These are phyloP conservation scores for Arthrobotrys pseudoclavata DNA, from an alignment of 2,329 filamentous ascomycete species.

Conservation along the genomic window DNA sequence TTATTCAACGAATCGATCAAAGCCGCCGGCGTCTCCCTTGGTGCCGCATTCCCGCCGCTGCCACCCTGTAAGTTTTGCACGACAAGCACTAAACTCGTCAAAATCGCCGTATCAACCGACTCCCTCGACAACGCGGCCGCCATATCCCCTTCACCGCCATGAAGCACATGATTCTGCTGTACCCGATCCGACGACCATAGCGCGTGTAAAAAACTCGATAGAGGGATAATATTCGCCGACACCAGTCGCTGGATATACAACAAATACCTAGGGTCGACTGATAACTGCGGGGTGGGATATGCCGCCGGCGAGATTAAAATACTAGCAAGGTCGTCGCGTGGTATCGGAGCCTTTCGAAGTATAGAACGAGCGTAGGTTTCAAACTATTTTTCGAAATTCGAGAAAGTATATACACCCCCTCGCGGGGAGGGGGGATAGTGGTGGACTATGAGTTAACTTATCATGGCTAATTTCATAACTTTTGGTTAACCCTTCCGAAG, in stretches of 20 bases:
- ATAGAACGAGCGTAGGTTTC: conserved; percentile 70
- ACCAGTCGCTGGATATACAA: conserved; percentile 74
- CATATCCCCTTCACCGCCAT: conserved; percentile 11
- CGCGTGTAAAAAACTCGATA: conserved; percentile 71
- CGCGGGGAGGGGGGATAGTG: not conserved
- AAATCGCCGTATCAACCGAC: conserved; percentile 61
- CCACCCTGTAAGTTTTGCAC: conserved; percentile 58
- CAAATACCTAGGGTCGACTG: conserved; percentile 73
- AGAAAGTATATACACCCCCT: not conserved
- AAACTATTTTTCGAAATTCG: conserved; percentile 66
- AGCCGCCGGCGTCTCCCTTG: conserved; percentile 60
- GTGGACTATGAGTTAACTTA: conserved; percentile 44
- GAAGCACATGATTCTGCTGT: conserved; percentile 49
- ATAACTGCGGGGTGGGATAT: conserved; percentile 66
- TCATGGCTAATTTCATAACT: conserved; percentile 28
- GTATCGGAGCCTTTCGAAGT: conserved; percentile 70
- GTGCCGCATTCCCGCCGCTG: conserved; percentile 30
- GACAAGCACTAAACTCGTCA: conserved; percentile 61
- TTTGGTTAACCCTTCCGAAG: conserved; percentile 45
- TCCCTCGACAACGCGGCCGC: conserved; percentile 60
- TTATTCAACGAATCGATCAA: conserved; percentile 61
- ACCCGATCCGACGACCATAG: conserved; percentile 69
- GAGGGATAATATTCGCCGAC: conserved; percentile 70
- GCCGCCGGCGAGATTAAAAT: conserved; percentile 73
- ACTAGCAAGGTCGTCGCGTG: conserved; percentile 71